Base-by-base conservation (phyloP, 1,139 yeast genomes). In the Sugiyamaella novakii region DNA sequence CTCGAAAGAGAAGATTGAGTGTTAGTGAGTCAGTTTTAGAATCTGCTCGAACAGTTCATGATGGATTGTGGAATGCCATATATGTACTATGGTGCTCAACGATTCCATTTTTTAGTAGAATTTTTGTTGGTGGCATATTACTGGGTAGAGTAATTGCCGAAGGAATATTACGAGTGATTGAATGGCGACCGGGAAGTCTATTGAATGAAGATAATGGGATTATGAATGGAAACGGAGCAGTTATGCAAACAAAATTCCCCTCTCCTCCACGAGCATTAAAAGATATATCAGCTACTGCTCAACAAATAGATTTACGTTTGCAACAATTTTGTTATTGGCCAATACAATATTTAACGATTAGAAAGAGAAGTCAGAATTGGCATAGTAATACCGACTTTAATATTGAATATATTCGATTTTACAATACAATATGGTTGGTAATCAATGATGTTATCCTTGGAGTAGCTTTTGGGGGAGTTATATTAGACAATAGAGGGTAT, bases 361-460 rank as follows among this genome's bases (percentile, higher is more conserved):
- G 62, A 53, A 65, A 57, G 50, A 69, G 60, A 49, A 63, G 62
- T 53, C 64, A 51, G 54, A 71, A 54, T 61, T 66, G 70, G 66
- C 64, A 64, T 12, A 60, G 66, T 38, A 64, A 64, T 38, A 36
- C 70, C 2, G 65, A 63, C 11, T 70, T 70, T 24, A 69, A 73
- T 43, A 65, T 69, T 27, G 96, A 91, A 65, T 94, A 92, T 63
- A 91, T 92, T 59, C 79, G 89, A 52, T 79, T 92, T 55, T 88
- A 88, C 70, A 94, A 94, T 62, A 84, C 92, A 0, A 59, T 89
- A 2, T 94, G 98, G 98, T 72, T 94, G 14, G 83, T 88, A 1
- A 67, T 83, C 7, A 91, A 92, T 65, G 98, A 94, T 63, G 66
- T 87, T 3, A 73, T 92, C 1, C 63, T 91, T 27, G 98, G 98